Conservation (phyloP, 352 stramenopile genomes). For the Pythium volutum region DNA sequence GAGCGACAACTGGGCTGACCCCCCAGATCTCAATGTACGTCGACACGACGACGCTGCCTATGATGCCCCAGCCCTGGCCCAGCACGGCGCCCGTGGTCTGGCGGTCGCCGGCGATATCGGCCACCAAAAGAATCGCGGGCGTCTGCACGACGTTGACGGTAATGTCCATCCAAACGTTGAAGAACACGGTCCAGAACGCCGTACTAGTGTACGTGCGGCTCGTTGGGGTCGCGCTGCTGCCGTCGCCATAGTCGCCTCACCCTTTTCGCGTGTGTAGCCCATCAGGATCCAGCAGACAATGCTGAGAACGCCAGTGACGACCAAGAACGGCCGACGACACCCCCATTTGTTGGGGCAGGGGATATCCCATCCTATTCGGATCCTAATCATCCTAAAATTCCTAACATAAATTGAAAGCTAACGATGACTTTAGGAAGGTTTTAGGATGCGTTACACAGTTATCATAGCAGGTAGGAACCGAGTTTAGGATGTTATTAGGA, state of each 20-base stretch:
- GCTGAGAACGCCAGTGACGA: slow-evolving; percentile 29
- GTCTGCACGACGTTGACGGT: slow-evolving; percentile 53
- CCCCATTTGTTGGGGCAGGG: slow-evolving; percentile 34
- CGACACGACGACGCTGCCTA: slow-evolving; percentile 45
- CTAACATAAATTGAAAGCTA: too few relatives aligned
- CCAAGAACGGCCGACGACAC: slow-evolving; percentile 37
- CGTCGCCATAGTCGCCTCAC: slow-evolving; percentile 47
- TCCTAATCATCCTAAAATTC: too few relatives aligned
- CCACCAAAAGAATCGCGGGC: slow-evolving; percentile 43
- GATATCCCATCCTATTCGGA: too few relatives aligned
- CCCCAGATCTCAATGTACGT: slow-evolving; percentile 50
- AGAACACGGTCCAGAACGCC: too few relatives aligned
- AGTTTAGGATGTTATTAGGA: too few relatives aligned
- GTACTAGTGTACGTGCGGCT: too few relatives aligned
- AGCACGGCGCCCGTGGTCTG: slow-evolving; percentile 46
- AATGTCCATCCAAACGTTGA: slow-evolving; percentile 68
- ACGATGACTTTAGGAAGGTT: too few relatives aligned
- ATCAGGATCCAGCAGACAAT: slow-evolving; percentile 47
- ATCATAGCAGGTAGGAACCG: too few relatives aligned
- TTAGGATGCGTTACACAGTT: too few relatives aligned
- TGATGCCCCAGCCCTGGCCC: slow-evolving; percentile 42
- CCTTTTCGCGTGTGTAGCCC: slow-evolving; percentile 47
- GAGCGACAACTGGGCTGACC: slow-evolving; percentile 41
- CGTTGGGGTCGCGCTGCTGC: too few relatives aligned
- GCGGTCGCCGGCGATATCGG: slow-evolving; percentile 51